These are phyloP conservation scores for Bruguiera hainesii DNA, from an alignment of 441 rosid species.

Conservation along the genomic window DNA sequence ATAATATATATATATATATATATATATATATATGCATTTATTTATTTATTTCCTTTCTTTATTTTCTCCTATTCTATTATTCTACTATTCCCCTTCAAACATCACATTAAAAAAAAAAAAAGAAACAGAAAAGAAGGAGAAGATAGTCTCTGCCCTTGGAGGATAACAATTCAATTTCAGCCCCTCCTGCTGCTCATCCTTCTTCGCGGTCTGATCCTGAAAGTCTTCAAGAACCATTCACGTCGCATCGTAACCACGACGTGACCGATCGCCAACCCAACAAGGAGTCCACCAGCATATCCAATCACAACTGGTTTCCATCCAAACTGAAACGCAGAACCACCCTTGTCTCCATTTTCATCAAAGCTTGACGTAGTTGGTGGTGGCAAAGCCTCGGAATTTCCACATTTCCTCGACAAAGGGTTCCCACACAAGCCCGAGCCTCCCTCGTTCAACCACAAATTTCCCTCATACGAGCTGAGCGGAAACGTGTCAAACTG, in stretches of 20 bases:
- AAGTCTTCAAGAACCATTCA: slow-evolving; percentile 4
- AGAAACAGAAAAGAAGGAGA: too few species aligned
- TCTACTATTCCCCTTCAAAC: too few species aligned
- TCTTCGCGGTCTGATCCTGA: background rate
- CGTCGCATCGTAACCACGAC: background rate
- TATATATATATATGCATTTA: too few species aligned
- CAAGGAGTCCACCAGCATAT: slow-evolving; percentile 19
- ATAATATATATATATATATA: too few species aligned
- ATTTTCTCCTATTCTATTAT: too few species aligned
- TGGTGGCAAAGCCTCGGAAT: background rate
- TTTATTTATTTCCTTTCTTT: too few species aligned
- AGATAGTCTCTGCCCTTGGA: too few species aligned
- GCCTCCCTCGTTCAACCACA: slow-evolving; percentile 42
- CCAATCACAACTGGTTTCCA: slow-evolving; percentile 25
- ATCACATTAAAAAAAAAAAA: too few species aligned
- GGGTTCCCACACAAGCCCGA: slow-evolving; percentile 45
- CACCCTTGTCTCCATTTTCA: background rate
- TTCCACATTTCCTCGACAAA: background rate
- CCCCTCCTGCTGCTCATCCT: background rate
- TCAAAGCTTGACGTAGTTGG: background rate
- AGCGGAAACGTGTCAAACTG: slow-evolving; percentile 4
- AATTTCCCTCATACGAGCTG: slow-evolving; percentile 37
- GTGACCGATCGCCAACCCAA: slow-evolving; percentile 8
- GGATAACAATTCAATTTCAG: background rate
- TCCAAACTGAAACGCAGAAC: slow-evolving; percentile 7